Base-by-base conservation (phyloP, 2,329 filamentous ascomycete genomes). In the Leptodontidium sp. region DNA sequence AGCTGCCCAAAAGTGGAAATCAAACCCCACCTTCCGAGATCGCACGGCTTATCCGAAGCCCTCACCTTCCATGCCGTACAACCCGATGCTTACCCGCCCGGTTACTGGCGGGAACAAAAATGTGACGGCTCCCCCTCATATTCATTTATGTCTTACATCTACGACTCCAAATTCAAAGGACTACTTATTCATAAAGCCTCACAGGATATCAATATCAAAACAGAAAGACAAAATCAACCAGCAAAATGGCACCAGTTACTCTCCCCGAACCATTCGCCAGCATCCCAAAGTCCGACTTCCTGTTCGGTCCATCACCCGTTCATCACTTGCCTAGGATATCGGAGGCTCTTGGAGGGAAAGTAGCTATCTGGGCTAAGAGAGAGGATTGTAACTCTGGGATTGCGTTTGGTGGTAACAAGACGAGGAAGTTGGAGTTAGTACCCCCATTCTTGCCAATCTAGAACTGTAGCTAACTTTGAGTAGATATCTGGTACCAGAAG, bases 311-410 rank as follows among this genome's bases (percentile, higher is more conserved):
- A 17, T 91, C 90, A 0, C 90, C 90, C 38, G 90, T 93, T 75
- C 89, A 93, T 76, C 79, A 83, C 63, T 85, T 93, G 45, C 87
- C 88, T 65, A 85, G 89, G 70, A 91, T 92, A 75, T 88, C 88
- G 40, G 78, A 83, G 64, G 87, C 86, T 29, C 84, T 92, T 75
- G 85, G 86, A 61, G 84, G 85, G 38, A 85, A 84, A 73, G 87
- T 91, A 50, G 82, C 84, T 24, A 85, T 93, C 71, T 93, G 88
- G 76, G 90, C 90, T 64, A 93, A 93, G 80, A 86, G 90, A 62
- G 90, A 93, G 72, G 91, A 93, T 80, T 88, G 88, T 76, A 91
- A 90, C 80, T 90, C 88, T 1, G 87, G 86, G 0, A 84, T 91
- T 21, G 89, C 89, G 2, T 91, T 85, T 74, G 90, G 90, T 47